Conservation (phyloP, 345 rosid genomes). For the Camelina neglecta region DNA sequence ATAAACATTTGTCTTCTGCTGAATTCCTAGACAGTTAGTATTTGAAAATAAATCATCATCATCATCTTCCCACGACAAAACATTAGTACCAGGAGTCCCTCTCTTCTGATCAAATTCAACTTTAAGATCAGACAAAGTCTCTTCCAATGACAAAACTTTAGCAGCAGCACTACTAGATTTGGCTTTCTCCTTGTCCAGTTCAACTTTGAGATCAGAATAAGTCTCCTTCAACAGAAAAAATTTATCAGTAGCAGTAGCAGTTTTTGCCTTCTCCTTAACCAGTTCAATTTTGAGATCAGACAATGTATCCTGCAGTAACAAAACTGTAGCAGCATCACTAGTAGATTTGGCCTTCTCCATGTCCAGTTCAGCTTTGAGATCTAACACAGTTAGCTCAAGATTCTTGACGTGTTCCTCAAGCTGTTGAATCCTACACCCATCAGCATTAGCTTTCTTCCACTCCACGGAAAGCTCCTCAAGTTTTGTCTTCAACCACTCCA, state of each 20-base stretch:
- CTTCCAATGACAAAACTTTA: neutral
- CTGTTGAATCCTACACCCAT: neutral
- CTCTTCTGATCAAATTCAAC: neutral
- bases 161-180: constrained; percentile 5
- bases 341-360: neutral
- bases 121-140: neutral
- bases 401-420: neutral
- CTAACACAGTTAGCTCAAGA: neutral
- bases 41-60: neutral
- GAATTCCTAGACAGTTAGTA: neutral
- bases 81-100: neutral
- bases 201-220: constrained; percentile 5
- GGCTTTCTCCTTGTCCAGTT: neutral
- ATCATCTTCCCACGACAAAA: neutral
- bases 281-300: constrained; percentile 13
- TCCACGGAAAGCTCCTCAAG: neutral
- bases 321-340: neutral
- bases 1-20: constrained; percentile 1
- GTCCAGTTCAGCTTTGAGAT: constrained; percentile 8
- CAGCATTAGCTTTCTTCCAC: neutral
- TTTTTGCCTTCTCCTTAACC: neutral
- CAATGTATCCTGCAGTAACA: neutral
- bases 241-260: neutral
- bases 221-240: neutral
- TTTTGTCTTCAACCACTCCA: neutral